Base-by-base conservation (phyloP, 768 basidiomycete species). In the Gelatoporia subvermispora region DNA sequence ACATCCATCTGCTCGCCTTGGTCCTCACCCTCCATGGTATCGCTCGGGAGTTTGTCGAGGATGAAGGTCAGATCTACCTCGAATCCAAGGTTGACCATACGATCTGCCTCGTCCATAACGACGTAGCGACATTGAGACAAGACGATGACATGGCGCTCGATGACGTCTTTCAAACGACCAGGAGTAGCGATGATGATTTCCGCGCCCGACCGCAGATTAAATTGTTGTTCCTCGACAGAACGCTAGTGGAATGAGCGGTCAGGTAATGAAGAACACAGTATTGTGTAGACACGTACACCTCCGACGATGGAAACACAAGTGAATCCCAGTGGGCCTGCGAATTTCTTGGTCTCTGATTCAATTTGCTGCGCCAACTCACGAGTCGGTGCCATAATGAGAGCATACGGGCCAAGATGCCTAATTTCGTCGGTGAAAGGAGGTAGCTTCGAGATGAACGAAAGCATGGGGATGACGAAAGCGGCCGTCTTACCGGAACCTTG, bases 31-130 rank as follows among this genome's bases (percentile, higher is more conserved):
- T 88, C 82, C 79, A 96, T 84, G 41, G 88, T 81, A 49, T 89
- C 90, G 3, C 79, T 75, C 13, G 95, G 96, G 51, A 98, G 76
- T 49, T 91, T 80, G 68, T 98, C 95, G 52, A 99, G 71, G 59
- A 99, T 98, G 66, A 91, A 96, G 21, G 88, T 92, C 40, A 99
- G 70, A 64, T 96, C 94, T 15, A 78, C 81, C 67, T 99, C 96
- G 64, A 99, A 99, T 15, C 96, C 96, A 24, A 98, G 82, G 61
- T 94, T 85, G 52, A 99, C 94, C 96, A 99, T 98, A 44, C 96
- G 82, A 66, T 99, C 96, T 15, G 96, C 96, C 74, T 99, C 96
- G 65, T 99, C 96, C 96, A 99, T 96, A 56, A 99, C 95, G 50
- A 99, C 85, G 62, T 99, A 98, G 2, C 92, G 91, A 67, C 96